Conservation (phyloP, 2,329 filamentous ascomycete species). For the Elsinoe australis region DNA sequence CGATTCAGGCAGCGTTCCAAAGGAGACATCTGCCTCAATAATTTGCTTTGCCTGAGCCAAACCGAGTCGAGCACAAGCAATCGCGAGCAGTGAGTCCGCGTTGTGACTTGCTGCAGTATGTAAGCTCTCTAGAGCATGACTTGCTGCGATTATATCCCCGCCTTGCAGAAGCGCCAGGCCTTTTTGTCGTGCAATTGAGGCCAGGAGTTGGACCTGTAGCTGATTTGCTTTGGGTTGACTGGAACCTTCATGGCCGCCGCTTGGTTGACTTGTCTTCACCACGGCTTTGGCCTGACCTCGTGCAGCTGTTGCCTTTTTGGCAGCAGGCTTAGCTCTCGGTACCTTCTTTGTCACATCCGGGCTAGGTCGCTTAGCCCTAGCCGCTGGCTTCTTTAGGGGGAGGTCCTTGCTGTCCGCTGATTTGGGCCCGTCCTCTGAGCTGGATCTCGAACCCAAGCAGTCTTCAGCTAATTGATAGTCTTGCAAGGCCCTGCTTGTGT, state of each 20-base stretch:
- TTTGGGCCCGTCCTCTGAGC: background rate
- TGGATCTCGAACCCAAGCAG: too few relatives aligned
- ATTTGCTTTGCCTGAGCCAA: slow-evolving; percentile 10
- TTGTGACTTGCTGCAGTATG: background rate
- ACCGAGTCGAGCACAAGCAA: slow-evolving; percentile 7
- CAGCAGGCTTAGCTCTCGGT: background rate
- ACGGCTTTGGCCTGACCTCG: too few relatives aligned
- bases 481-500: background rate
- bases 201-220: background rate
- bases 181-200: slow-evolving; percentile 12
- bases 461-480: slow-evolving; percentile 2
- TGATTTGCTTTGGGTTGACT: too few relatives aligned
- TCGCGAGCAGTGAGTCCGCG: background rate
- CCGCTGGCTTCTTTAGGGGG: too few relatives aligned
- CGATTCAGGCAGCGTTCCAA: slow-evolving; percentile 85
- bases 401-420: too few relatives aligned
- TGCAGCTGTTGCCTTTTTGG: background rate
- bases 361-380: too few relatives aligned
- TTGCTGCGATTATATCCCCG: slow-evolving; percentile 1
- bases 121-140: background rate
- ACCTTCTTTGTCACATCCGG: background rate
- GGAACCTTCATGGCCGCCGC: too few relatives aligned
- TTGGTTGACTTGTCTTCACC: too few relatives aligned
- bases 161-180: slow-evolving; percentile 11
- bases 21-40: slow-evolving; percentile 47